Percentiles rank a stretch among this genome's conserved stretches.
Conservation (phyloP, 805 yeast species). For the Monosporozyma servazzii region DNA sequence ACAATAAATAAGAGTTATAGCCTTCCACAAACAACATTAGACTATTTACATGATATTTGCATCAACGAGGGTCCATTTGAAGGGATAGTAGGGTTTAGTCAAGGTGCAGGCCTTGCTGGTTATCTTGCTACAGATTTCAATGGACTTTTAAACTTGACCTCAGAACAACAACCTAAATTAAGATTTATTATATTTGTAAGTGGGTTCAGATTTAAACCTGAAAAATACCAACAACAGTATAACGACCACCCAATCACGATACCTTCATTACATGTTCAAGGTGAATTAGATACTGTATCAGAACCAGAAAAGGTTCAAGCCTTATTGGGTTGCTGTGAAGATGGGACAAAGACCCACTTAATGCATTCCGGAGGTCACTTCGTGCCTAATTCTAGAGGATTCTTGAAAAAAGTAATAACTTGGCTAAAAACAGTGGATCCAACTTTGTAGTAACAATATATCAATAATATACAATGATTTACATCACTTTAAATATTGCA, state of each 20-base stretch:
- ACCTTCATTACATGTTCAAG: conserved; percentile 68
- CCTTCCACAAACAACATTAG: conserved; percentile 33
- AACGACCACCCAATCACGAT: conserved; percentile 23
- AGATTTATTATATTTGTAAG: conserved; percentile 69
- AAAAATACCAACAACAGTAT: conserved; percentile 23
- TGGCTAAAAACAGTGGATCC: conserved; percentile 24
- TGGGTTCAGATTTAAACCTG: conserved; percentile 41
- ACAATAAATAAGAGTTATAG: conserved; percentile 32
- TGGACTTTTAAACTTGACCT: conserved; percentile 32
- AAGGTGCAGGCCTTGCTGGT: conserved; percentile 86
- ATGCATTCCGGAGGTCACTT: conserved; percentile 95
- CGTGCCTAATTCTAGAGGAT: conserved; percentile 71
- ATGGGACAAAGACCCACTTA: conserved; percentile 37
- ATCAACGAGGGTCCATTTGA: conserved; percentile 62
- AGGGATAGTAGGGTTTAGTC: conserved; percentile 86
- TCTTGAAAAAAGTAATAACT: conserved; percentile 26
- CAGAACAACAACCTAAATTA: conserved; percentile 36
- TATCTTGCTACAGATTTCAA: conserved; percentile 50
- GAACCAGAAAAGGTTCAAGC: conserved; percentile 56
- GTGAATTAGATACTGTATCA: conserved; percentile 86
- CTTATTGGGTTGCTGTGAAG: conserved; percentile 44
- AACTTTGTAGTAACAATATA: background rate
- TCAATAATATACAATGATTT: too few species aligned
- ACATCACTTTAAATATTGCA: background rate
- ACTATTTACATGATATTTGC: conserved; percentile 36